Base-by-base conservation (phyloP, 192 early-diverging fungal genomes). In the Coemansia sp. region DNA sequence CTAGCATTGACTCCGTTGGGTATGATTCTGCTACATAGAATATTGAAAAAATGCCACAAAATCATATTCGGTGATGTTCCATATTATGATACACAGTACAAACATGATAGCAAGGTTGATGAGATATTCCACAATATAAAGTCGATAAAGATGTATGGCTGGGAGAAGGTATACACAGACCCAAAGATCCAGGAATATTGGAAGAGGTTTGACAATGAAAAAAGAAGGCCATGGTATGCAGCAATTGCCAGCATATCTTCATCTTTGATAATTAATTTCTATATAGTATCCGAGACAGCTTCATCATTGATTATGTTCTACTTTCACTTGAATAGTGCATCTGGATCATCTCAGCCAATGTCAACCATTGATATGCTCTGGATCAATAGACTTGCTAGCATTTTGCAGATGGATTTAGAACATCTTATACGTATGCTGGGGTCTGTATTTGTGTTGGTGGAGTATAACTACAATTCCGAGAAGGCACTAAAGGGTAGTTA, bases 1-100 rank as follows among this genome's bases (percentile, higher is more conserved):
- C 23, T 66, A 15, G 42, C 59, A 17, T 50, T 65, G 9, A 27
- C 66, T 22, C 70, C 70, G 0, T 37, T 72, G 17, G 17, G 33
- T 8, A 23, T 65, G 4, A 33, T 47, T 13, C 28, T 34, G 15
- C 38, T 30, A 13, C 50, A 50, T 2, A 40, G 19, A 2, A 4
- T 44, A 44, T 44, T 44, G 15, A 7, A 20, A 7, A 2, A 28
- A 19, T 19, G 5, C 3, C 19, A 19, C 2, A 7, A 3, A 44
- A 19, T 19, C 0, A 6, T 44, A 19, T 44, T 44, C 19, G 42
- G 42, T 20, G 17, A 44, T 44, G 1, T 19, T 19, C 19, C 15
- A 7, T 44, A 19, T 14, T 19, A 4, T 19, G 3, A 19, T 44
- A 1, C 15, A 6, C 6, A 7, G 42, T 11, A 19, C 19, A 15